These are phyloP conservation scores for Hypoxylon sp. DNA, from an alignment of 2,329 filamentous ascomycete genomes.

Conservation along the genomic window DNA sequence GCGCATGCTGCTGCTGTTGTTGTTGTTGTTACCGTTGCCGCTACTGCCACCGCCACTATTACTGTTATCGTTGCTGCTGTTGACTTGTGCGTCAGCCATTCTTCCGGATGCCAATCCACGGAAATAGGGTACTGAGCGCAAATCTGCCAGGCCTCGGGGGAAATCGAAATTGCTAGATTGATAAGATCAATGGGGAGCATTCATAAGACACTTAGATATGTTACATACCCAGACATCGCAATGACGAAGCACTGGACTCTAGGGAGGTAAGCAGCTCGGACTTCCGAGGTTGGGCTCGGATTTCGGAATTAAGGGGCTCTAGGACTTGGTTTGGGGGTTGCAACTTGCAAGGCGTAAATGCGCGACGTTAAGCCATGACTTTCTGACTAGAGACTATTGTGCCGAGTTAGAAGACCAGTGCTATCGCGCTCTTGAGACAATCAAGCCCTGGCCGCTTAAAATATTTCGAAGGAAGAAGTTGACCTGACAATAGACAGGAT, in stretches of 20 bases:
- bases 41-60: slow-evolving; percentile 2
- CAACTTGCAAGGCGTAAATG: neutral
- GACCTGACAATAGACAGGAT: slow-evolving; percentile 4
- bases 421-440: slow-evolving; percentile 9
- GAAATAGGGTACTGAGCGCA: slow-evolving; percentile 26
- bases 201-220: slow-evolving; percentile 2
- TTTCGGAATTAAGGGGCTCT: slow-evolving; percentile 27
- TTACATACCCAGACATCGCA: slow-evolving; percentile 35
- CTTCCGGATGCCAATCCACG: slow-evolving; percentile 27
- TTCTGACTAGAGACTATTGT: slow-evolving; percentile 12
- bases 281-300: slow-evolving; percentile 30
- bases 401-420: slow-evolving; percentile 23
- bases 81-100: slow-evolving; percentile 37
- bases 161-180: slow-evolving; percentile 40
- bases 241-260: slow-evolving; percentile 11
- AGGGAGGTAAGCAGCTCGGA: slow-evolving; percentile 29
- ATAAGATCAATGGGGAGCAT: slow-evolving; percentile 41
- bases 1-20: slow-evolving; percentile 15
- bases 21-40: slow-evolving; percentile 1
- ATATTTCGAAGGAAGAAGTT: slow-evolving; percentile 7
- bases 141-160: slow-evolving; percentile 21
- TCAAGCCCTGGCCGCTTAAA: neutral
- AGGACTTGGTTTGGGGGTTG: neutral
- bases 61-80: slow-evolving; percentile 2
- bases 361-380: slow-evolving; percentile 4